Base-by-base conservation (phyloP, 768 basidiomycete species). In the Tulasnella sp. region DNA sequence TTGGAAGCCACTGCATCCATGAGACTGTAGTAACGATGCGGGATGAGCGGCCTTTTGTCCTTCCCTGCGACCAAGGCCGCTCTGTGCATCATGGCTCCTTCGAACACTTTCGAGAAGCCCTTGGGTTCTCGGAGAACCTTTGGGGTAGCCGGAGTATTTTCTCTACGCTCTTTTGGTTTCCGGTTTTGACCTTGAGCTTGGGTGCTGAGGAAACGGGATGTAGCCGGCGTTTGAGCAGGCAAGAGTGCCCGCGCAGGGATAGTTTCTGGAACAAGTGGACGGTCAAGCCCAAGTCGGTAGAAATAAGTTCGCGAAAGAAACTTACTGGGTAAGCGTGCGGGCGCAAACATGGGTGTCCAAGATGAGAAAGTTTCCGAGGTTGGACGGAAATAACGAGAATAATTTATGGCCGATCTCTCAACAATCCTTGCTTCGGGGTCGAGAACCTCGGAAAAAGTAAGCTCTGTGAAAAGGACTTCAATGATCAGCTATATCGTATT, bases 1-100 rank as follows among this genome's bases (percentile, higher is more conserved):
- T 84, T 80, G 7, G 77, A 75, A 0, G 84, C 82, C 70, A 86
- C 82, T 41, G 85, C 83, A 3, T 80, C 77, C 39, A 92, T 80
- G 3, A 93, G 79, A 3, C 81, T 78, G 73, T 87, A 84, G 77
- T 92, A 59, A n/a, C 26, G 52, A 22, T 59, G 52, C 22, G 22
- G n/a, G 32, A 26, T n/a, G 9, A 59, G 22, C 22, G 2, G 52
- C 32, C 2, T n/a, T 26, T 29, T 7, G 4, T 6, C 52, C 4
- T 29, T 59, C 52, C 9, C 32, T n/a, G n/a, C n/a, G n/a, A n/a
- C n/a, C n/a, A n/a, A n/a, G n/a, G n/a, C n/a, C 5, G 52, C 52
- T n/a, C 32, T 59, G 26, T 26, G 14, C 14, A 8, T 59, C 52
- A 2, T 3, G 5, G 52, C 52, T n/a, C 3, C 9, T 26, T 59